Evolutionary conservation across 148 eudicot genomes (phyloP).

Genomic region (Chenopodium quinoa): DNA sequence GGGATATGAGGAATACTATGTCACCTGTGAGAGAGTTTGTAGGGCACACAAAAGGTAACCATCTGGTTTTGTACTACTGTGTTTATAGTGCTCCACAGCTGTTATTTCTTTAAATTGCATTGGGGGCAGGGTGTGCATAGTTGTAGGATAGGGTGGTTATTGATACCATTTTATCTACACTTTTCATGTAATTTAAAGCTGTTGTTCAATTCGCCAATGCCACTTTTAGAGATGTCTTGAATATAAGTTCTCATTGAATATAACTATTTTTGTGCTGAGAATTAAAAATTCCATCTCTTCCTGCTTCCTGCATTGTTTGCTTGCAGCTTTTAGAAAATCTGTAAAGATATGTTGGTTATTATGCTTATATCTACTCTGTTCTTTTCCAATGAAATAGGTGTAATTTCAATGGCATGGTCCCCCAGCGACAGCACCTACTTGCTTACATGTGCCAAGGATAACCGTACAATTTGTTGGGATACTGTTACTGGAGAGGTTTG

Average conservation of each 20-base stretch:
- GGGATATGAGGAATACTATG: conserved; percentile 92
- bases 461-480: conserved; percentile 97
- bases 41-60: conserved; percentile 89
- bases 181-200: background rate
- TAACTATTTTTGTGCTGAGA: background rate
- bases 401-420: conserved; percentile 97
- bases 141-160: background rate
- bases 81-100: background rate
- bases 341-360: background rate
- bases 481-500: conserved; percentile 75
- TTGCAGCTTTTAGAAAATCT: background rate
- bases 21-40: conserved; percentile 82
- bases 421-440: conserved; percentile 84
- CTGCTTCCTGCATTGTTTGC: background rate
- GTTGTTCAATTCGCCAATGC: background rate
- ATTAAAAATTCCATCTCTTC: background rate
- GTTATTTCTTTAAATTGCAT: background rate
- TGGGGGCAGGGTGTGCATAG: background rate
- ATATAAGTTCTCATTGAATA: background rate
- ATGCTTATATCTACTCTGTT: background rate
- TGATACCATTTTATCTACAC: background rate
- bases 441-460: conserved; percentile 92
- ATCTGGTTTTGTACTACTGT: background rate
- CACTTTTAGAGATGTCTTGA: background rate
- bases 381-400: conserved; percentile 46